Evolutionary conservation across 2,329 filamentous ascomycete genomes (phyloP), one percentile per base, ranked within the genome.

Genomic region (Hypomyces rosellus): DNA sequence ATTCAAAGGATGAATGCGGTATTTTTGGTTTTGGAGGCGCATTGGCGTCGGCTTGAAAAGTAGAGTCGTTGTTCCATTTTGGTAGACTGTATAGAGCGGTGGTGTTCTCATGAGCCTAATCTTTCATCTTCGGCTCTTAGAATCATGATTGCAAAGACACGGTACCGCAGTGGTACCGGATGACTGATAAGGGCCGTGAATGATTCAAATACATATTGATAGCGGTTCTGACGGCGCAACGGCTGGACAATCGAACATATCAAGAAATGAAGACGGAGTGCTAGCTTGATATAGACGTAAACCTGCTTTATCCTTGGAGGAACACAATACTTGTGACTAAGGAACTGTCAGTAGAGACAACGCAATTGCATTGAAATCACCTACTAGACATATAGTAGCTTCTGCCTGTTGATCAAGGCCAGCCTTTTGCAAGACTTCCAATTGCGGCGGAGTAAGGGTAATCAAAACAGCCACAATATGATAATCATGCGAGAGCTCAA

Each of bases 201-300:
- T 40, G 34, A 52, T 46, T 8, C 48, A 6, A 8, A 54, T 15
- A 3, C 16, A 33, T 13, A 54, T n/a, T 16, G 46, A 46, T 13
- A 42, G 50, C n/a, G n/a, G 12, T 4, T 42, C 30, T 36, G 49
- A n/a, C 5, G 52, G 49, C 34, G 30, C 15, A 12, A 41, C 22
- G 12, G 40, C 34, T 20, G 46, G 42, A 11, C 46, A 5, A 11
- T 54, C 43, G 16, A 54, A 36, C 42, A 45, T 54, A 34, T 51
- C 42, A 9, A 54, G 43, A 7, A 54, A 40, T 9, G 45, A 40
- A 8, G 46, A 41, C 4, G 46, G 20, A 15, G 52, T 40, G n/a
- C 40, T n/a, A 12, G 52, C 49, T 16, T 30, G 45, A 25, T 54
- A 52, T 5, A 54, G 52, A 33, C 52, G 38, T 6, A 54, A 30